Conservation (phyloP, 371 early-diverging fungal species). For the Mortierella sp. region DNA sequence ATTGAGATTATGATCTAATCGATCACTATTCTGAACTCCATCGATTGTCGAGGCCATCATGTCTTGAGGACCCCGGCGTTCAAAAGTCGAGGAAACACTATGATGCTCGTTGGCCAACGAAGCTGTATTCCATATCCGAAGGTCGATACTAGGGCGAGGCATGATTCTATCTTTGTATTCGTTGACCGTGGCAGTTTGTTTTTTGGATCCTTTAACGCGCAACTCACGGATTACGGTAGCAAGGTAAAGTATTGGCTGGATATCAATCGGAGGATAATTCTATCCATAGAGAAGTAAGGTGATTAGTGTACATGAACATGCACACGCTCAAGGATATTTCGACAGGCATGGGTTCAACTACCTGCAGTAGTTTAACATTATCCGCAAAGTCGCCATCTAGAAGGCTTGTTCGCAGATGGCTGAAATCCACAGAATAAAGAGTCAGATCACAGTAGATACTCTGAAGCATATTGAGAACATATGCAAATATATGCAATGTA, state of each 20-base stretch:
- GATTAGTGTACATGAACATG: too few species aligned
- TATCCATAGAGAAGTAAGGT: not conserved
- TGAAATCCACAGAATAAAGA: constrained; percentile 19
- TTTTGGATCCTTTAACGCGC: constrained; percentile 7
- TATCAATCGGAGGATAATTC: constrained; percentile 53
- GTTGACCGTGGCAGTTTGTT: not conserved
- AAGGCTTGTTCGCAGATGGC: constrained; percentile 70
- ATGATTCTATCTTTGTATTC: not conserved
- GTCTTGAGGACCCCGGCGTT: not conserved
- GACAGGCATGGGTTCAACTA: constrained; percentile 4
- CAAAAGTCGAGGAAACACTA: not conserved
- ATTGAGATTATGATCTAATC: constrained; percentile 45
- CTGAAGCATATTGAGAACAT: not conserved
- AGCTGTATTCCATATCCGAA: constrained; percentile 35
- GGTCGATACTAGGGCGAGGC: constrained; percentile 24
- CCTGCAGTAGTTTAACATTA: constrained; percentile 75
- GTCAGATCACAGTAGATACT: not conserved
- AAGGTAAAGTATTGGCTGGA: constrained; percentile 37
- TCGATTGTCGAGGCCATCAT: constrained; percentile 29
- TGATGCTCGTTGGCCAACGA: constrained; percentile 11
- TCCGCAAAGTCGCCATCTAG: constrained; percentile 73
- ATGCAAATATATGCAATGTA: not conserved
- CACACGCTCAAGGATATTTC: not conserved
- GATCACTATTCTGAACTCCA: constrained; percentile 45
- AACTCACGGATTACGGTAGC: constrained; percentile 36